Conservation (phyloP, 148 eudicot genomes). For the Rhododendron simsii region DNA sequence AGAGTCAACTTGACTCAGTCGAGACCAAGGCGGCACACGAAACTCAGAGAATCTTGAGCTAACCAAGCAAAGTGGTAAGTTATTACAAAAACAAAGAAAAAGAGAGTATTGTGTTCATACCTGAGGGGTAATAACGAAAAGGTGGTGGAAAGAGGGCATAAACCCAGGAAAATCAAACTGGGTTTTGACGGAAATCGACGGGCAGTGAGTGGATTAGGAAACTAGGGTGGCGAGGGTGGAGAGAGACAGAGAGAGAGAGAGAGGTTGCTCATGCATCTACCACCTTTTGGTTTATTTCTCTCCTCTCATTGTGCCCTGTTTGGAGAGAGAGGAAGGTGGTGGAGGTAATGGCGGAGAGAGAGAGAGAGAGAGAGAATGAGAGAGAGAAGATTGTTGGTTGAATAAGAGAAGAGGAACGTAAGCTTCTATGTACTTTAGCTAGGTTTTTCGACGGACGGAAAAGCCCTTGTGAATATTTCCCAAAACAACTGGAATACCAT, state of each 20-base stretch:
- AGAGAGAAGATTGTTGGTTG: constrained; percentile 5
- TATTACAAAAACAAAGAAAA: background rate
- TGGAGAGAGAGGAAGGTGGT: constrained; percentile 11
- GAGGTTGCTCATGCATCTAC: constrained; percentile 52
- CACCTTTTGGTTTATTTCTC: constrained; percentile 41
- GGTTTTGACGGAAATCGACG: constrained; percentile 3
- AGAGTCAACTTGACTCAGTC: background rate
- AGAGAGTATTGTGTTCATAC: constrained; percentile 8
- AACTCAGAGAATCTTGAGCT: background rate
- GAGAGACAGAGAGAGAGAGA: constrained; percentile 19
- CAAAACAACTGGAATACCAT: background rate
- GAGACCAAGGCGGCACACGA: background rate
- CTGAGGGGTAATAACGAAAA: constrained; percentile 11
- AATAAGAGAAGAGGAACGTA: constrained; percentile 13
- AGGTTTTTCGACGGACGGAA: constrained; percentile 4
- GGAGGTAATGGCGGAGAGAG: constrained; percentile 7
- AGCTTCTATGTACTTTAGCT: constrained; percentile 8
- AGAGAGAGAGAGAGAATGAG: background rate
- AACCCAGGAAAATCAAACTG: constrained; percentile 19
- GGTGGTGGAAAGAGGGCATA: constrained; percentile 17
- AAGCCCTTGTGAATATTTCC: constrained; percentile 3
- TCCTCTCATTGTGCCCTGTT: constrained; percentile 18
- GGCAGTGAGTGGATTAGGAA: constrained; percentile 17
- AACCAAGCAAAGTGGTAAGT: background rate
- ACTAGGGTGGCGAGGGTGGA: constrained; percentile 23